Evolutionary conservation across 2,329 filamentous ascomycete species (phyloP).

Genomic region (Trematosphaeria pertusa): DNA sequence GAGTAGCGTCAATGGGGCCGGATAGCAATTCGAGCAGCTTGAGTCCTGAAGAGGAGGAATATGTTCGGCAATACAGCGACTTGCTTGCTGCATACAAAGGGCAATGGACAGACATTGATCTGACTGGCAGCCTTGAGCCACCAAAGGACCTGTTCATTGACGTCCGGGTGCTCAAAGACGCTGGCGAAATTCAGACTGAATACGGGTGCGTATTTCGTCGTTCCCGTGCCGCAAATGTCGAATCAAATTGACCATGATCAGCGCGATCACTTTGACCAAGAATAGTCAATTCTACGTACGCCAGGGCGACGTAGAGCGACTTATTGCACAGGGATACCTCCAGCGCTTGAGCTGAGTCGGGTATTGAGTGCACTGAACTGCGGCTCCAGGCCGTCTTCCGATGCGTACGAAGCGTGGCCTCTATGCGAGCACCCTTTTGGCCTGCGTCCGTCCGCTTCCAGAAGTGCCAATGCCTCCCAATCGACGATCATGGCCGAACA

Average conservation of each 20-base stretch:
- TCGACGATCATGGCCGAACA: too few relatives aligned
- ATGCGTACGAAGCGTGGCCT: too few relatives aligned
- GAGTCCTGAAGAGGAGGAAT: constrained; percentile 96
- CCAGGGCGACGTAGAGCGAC: constrained; percentile 90
- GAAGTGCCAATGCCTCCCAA: too few relatives aligned
- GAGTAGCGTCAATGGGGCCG: constrained; percentile 47
- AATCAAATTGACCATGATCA: constrained; percentile 48
- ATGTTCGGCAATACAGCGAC: constrained; percentile 89
- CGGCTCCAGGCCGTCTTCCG: not conserved
- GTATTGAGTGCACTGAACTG: not conserved
- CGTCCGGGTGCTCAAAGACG: constrained; percentile 93
- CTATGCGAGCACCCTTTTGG: too few relatives aligned
- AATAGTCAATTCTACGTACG: constrained; percentile 98
- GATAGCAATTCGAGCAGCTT: constrained; percentile 73
- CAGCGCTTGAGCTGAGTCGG: constrained; percentile 78
- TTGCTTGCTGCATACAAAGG: constrained; percentile 96
- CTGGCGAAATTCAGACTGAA: constrained; percentile 98
- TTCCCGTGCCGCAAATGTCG: not conserved
- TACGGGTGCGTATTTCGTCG: constrained; percentile 74
- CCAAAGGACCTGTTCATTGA: constrained; percentile 97
- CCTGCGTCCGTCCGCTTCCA: too few relatives aligned
- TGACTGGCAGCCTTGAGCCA: constrained; percentile 91
- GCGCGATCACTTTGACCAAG: constrained; percentile 93
- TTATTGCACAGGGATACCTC: constrained; percentile 94
- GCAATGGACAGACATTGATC: constrained; percentile 96